These are phyloP conservation scores for Aspergillus sp. DNA, from an alignment of 2,329 filamentous ascomycete genomes.

Conservation along the genomic window DNA sequence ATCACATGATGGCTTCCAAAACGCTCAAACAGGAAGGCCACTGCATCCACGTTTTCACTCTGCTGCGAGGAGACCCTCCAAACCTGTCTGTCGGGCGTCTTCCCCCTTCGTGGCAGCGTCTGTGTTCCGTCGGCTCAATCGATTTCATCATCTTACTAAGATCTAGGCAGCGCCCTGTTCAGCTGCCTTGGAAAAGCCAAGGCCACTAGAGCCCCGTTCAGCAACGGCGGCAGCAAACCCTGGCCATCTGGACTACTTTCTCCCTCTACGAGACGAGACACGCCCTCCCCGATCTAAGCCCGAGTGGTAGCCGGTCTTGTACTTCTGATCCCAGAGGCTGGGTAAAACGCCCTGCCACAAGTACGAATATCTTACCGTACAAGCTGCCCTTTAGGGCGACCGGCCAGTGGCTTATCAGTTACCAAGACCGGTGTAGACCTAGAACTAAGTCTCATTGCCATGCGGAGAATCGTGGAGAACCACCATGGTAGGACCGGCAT, in stretches of 20 bases:
- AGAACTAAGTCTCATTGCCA: slow-evolving; percentile 2
- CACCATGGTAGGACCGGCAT: not conserved
- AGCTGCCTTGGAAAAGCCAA: not conserved
- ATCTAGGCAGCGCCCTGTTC: not conserved
- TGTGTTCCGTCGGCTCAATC: not conserved
- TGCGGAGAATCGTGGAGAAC: slow-evolving; percentile 8
- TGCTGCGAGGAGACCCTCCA: not conserved
- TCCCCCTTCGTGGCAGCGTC: not conserved
- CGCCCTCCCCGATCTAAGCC: not conserved
- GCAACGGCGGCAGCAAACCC: not conserved
- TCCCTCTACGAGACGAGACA: not conserved
- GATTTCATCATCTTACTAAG: not conserved
- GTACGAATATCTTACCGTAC: not conserved
- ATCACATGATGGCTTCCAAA: not conserved
- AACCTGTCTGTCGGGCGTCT: not conserved
- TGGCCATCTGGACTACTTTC: not conserved
- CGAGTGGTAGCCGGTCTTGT: not conserved
- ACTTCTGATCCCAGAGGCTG: slow-evolving; percentile 2
- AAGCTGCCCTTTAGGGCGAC: not conserved
- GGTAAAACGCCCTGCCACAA: slow-evolving; percentile 1
- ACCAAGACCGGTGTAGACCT: slow-evolving; percentile 1
- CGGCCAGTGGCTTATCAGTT: not conserved
- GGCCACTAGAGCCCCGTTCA: not conserved
- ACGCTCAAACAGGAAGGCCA: not conserved
- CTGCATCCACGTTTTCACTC: not conserved